phyloP scores from a whole-genome alignment of 768 basidiomycete genomes.

The Phallus indusiatus region DNA sequence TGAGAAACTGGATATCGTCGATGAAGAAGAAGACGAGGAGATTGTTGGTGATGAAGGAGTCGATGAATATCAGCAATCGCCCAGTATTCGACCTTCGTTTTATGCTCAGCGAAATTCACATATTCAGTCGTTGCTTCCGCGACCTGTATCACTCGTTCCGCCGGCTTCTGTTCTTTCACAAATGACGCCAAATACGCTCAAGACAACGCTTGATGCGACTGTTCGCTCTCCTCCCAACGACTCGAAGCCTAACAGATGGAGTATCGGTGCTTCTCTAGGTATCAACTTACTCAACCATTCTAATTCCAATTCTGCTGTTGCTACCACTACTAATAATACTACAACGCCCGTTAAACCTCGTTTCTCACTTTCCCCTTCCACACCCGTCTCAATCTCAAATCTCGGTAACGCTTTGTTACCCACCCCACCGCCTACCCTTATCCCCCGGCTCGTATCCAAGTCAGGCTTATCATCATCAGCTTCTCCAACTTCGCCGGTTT shows the following conservation, averaged over 20 bases:
- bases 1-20: slow-evolving; percentile 15
- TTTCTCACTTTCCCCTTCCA: not conserved
- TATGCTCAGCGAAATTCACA: not conserved
- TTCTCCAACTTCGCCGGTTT: not conserved
- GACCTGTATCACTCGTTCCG: not conserved
- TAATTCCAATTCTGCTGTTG: not conserved
- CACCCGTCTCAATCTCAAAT: not conserved
- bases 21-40: slow-evolving; percentile 6
- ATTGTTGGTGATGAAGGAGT: not conserved
- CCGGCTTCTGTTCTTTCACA: not conserved
- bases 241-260: not conserved
- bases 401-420: not conserved
- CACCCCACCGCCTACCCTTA: not conserved
- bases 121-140: not conserved
- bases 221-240: not conserved
- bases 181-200: not conserved
- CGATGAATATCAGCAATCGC: not conserved
- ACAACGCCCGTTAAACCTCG: slow-evolving; percentile 1
- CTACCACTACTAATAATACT: too few relatives aligned
- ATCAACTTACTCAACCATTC: not conserved
- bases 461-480: not conserved
- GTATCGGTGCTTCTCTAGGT: not conserved
- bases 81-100: not conserved
- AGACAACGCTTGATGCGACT: not conserved
- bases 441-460: not conserved